phyloP scores from a whole-genome alignment of 257 asterid species.

The Solanum tarapatanum region DNA sequence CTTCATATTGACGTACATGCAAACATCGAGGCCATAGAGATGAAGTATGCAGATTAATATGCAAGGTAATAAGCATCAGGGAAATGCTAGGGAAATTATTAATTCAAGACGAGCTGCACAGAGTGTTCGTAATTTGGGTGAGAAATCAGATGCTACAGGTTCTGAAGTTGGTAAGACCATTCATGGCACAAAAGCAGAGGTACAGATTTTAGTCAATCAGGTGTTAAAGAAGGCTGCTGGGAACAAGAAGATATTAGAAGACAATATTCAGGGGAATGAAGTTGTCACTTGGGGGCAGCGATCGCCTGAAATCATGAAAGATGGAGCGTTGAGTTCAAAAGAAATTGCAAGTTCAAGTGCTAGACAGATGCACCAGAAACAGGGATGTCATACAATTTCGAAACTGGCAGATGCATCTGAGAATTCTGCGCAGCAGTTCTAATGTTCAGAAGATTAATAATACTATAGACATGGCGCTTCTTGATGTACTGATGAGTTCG shows the following conservation, averaged over 20 bases:
- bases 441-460: not conserved
- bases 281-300: not conserved
- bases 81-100: not conserved
- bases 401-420: not conserved
- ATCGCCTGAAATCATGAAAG: not conserved
- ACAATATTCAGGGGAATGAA: not conserved
- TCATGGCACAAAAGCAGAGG: not conserved
- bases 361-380: not conserved
- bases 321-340: not conserved
- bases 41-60: not conserved
- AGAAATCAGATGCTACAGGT: not conserved
- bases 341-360: not conserved
- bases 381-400: not conserved
- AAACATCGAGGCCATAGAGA: not conserved
- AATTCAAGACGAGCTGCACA: not conserved
- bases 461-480: not conserved
- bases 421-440: not conserved
- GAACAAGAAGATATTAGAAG: not conserved
- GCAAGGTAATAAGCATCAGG: too few relatives aligned
- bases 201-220: not conserved
- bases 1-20: not conserved
- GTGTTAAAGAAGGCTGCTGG: not conserved
- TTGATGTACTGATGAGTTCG: not conserved
- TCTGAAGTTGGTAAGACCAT: not conserved
- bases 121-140: not conserved